Conservation (phyloP, 2,329 filamentous ascomycete genomes). For the Immersiporthe knoxdaviesiana region DNA sequence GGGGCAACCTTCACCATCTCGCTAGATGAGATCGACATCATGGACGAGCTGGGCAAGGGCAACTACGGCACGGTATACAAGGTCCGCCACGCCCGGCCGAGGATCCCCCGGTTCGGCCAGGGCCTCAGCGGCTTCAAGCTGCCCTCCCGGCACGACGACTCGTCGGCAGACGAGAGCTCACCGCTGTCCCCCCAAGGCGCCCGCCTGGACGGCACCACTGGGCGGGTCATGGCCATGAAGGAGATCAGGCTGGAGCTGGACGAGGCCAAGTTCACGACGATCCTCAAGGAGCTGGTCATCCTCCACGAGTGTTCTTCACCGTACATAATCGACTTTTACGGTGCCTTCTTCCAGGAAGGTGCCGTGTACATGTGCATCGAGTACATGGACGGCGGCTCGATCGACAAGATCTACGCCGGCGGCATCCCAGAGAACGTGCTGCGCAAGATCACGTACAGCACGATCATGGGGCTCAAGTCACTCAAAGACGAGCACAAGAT, state of each 20-base stretch:
- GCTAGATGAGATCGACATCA: conserved; percentile 88
- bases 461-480: conserved; percentile 86
- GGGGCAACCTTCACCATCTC: conserved; percentile 92
- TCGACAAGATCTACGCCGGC: conserved; percentile 91
- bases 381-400: conserved; percentile 97
- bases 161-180: conserved; percentile 36
- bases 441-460: conserved; percentile 87
- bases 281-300: conserved; percentile 96
- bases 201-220: conserved; percentile 57
- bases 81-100: conserved; percentile 78
- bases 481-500: conserved; percentile 99
- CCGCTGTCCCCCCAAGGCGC: conserved; percentile 34
- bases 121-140: conserved; percentile 57
- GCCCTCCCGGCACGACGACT: conserved; percentile 41
- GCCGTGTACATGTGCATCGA: conserved; percentile 99
- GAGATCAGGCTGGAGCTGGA: conserved; percentile 95
- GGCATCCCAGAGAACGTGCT: conserved; percentile 89
- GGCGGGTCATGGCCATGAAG: conserved; percentile 98
- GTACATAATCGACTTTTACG: conserved; percentile 98
- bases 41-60: conserved; percentile 93
- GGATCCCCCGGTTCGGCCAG: conserved; percentile 60
- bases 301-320: conserved; percentile 93
- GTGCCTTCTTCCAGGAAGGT: conserved; percentile 97
- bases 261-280: conserved; percentile 94
- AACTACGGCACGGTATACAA: conserved; percentile 99